phyloP scores from a whole-genome alignment of 2,329 filamentous ascomycete species.

The Botrytis galanthina region DNA sequence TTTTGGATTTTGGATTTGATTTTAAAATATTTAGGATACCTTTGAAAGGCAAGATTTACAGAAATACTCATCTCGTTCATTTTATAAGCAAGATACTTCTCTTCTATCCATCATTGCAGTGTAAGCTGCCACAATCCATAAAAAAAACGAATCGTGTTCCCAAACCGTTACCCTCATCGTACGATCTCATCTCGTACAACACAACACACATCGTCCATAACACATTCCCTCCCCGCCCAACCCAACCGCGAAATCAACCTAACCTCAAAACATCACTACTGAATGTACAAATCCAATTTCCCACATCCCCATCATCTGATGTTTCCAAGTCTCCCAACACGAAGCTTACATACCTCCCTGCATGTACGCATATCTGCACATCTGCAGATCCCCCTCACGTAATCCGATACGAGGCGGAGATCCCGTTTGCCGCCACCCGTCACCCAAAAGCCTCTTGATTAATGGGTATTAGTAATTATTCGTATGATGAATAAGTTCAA shows the following conservation, averaged over 20 bases:
- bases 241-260: background rate
- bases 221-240: background rate
- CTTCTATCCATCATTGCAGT: too few relatives aligned
- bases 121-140: background rate
- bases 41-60: background rate
- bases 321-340: background rate
- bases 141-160: too few relatives aligned
- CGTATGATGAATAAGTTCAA: background rate
- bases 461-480: background rate
- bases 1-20: background rate
- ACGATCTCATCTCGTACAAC: background rate
- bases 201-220: background rate
- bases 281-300: background rate
- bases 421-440: background rate
- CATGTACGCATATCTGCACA: background rate
- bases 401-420: slow-evolving; percentile 16
- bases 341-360: background rate
- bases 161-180: background rate
- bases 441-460: too few relatives aligned
- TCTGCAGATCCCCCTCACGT: slow-evolving; percentile 8
- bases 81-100: background rate
- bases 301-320: background rate
- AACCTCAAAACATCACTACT: background rate
- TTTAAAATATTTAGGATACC: background rate
- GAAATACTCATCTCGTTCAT: background rate